These are phyloP conservation scores for Psidium friedrichsthalianum DNA, from an alignment of 345 rosid genomes.

Conservation along the genomic window DNA sequence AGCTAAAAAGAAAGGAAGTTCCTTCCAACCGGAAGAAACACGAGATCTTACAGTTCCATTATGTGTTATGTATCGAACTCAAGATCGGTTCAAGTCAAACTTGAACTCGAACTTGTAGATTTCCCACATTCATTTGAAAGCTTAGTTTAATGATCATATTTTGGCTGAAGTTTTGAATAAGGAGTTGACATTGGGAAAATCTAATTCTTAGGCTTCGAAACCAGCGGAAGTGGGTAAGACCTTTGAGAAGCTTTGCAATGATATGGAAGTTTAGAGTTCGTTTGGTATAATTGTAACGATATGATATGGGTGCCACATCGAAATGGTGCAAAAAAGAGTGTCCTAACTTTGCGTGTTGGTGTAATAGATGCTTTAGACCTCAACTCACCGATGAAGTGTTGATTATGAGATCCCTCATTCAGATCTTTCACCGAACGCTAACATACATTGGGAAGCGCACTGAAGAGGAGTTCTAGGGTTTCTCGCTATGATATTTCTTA, in stretches of 20 bases:
- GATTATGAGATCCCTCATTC: neutral
- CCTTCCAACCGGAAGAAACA: neutral
- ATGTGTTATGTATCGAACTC: neutral
- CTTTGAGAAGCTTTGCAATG: rapidly evolving
- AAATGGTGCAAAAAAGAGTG: neutral
- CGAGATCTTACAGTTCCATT: neutral
- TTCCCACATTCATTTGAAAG: too few species aligned
- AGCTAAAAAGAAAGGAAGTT: rapidly evolving
- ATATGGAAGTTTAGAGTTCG: neutral
- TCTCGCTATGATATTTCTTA: neutral
- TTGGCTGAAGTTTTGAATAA: too few species aligned
- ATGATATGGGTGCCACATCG: neutral
- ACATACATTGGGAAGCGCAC: neutral
- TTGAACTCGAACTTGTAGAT: neutral
- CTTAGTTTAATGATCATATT: too few species aligned
- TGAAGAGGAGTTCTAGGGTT: neutral
- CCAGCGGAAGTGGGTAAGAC: too few species aligned
- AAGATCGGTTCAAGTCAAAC: neutral
- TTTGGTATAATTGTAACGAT: neutral
- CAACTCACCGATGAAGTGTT: neutral
- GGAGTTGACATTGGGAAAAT: neutral
- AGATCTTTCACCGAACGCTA: neutral
- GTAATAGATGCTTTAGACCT: neutral
- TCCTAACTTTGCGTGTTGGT: neutral
- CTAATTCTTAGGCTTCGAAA: too few species aligned